Evolutionary conservation across 306 rosid genomes (phyloP), one percentile per base, ranked within the genome.

Genomic region (Cucurbita moschata): DNA sequence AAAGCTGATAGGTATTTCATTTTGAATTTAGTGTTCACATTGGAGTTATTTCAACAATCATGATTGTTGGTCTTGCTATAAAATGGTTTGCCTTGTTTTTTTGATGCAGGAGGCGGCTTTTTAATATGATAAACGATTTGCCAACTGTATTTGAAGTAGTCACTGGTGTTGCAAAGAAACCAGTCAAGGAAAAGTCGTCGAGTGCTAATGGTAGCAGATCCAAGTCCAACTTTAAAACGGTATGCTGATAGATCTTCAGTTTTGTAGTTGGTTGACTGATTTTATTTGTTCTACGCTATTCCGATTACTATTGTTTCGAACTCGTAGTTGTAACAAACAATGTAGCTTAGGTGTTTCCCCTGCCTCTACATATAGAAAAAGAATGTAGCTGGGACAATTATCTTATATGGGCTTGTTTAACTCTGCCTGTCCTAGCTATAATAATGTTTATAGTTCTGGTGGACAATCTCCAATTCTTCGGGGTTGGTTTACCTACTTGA

Each of bases 121-220:
- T 90, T 78, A 88, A 80, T 68, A 86, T 92, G 96, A 85, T 90
- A 59, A 92, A 90, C 79, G 96, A 92, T 55, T 84, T 90, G 71
- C 96, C 96, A 72, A 83, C 98, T 50, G 77, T 90, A 80, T 90
- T 80, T 83, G 96, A 92, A 86, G 83, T 90, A 65, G 92, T 90
- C 78, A 84, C 96, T 18, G 98, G 96, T 71, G 53, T 84, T 62
- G 96, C 86, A 16, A 92, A 90, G 85, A 90, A 90, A 74, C 93
- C 81, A 76, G 84, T 75, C n/a, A 90, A 90, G 91, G 96, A 90
- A 76, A 92, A 88, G 82, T 77, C 96, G 72, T 84, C 96, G 40
- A 87, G 71, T 58, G 79, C 89, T 69, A 90, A 87, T 73, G 83
- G 90, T 14, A 84, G 96, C 86, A 92, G 83, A 82, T 73, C 92